phyloP scores from a whole-genome alignment of 176 grass and related monocot species.

The Triticum turgidum region DNA sequence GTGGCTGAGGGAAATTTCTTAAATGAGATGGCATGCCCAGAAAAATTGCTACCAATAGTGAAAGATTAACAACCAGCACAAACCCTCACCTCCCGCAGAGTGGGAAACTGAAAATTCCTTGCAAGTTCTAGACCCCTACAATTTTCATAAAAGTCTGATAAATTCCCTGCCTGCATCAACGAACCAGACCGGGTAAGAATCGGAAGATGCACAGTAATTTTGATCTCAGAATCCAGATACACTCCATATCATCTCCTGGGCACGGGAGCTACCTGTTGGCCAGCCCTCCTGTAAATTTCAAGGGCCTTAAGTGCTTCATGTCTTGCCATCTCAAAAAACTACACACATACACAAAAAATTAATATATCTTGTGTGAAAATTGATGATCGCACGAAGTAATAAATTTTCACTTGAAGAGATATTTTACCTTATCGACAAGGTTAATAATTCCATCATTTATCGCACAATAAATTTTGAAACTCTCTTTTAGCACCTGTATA shows the following conservation, averaged over 20 bases:
- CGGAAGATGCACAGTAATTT: background rate
- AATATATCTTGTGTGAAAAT: background rate
- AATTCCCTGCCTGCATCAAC: conserved; percentile 76
- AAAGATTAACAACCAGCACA: background rate
- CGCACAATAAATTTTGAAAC: conserved; percentile 99
- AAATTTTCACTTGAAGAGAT: conserved; percentile 16
- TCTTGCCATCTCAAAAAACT: conserved; percentile 99
- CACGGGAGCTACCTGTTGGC: conserved; percentile 73
- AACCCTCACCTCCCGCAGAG: conserved; percentile 80
- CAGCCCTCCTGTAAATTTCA: conserved; percentile 93
- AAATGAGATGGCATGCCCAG: conserved; percentile 32
- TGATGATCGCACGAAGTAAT: conserved; percentile 15
- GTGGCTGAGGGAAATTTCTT: conserved; percentile 61
- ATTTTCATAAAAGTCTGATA: conserved; percentile 98
- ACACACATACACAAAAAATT: conserved; percentile 30
- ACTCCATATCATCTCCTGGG: background rate
- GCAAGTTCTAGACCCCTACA: conserved; percentile 93
- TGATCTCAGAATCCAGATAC: background rate
- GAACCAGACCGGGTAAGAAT: conserved; percentile 9
- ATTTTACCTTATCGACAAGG: conserved; percentile 95
- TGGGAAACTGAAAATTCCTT: conserved; percentile 98
- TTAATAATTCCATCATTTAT: conserved; percentile 99
- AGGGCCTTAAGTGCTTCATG: conserved; percentile 97
- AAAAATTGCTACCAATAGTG: background rate
- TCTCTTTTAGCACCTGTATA: conserved; percentile 93